Evolutionary conservation across 2,329 filamentous ascomycete genomes (phyloP).

Genomic region (Apiospora rasikravindrae): DNA sequence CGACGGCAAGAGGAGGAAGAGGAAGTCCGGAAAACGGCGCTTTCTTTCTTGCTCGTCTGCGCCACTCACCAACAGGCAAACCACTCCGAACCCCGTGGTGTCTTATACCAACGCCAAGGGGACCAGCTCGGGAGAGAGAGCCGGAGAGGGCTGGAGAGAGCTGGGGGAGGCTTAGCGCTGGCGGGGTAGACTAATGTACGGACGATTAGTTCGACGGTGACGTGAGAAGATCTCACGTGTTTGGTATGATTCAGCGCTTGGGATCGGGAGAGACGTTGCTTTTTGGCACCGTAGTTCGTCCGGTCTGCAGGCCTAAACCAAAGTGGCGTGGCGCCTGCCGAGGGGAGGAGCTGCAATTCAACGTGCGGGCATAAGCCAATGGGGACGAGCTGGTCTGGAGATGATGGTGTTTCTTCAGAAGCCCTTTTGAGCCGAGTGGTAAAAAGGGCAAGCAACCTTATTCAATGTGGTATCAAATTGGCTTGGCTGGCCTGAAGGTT

Average conservation of each 20-base stretch:
- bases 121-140: too few relatives aligned
- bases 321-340: too few relatives aligned
- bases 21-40: not conserved
- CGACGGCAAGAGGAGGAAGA: not conserved
- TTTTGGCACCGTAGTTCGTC: not conserved
- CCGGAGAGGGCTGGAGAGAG: not conserved
- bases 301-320: not conserved
- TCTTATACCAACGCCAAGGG: not conserved
- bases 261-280: not conserved
- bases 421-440: not conserved
- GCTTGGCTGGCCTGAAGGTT: not conserved
- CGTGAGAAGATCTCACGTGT: constrained; percentile 10
- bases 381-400: too few relatives aligned
- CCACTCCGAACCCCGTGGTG: not conserved
- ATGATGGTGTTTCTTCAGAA: too few relatives aligned
- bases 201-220: not conserved
- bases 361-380: too few relatives aligned
- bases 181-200: not conserved
- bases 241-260: not conserved
- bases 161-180: not conserved
- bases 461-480: too few relatives aligned
- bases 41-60: not conserved
- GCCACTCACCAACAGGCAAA: not conserved
- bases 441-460: not conserved
- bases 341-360: too few relatives aligned